A percentile compares a stretch with the other conserved stretches of the same genome.
Evolutionary conservation across 495 filamentous ascomycete species (phyloP).

Genomic region (Podospora anserina): DNA sequence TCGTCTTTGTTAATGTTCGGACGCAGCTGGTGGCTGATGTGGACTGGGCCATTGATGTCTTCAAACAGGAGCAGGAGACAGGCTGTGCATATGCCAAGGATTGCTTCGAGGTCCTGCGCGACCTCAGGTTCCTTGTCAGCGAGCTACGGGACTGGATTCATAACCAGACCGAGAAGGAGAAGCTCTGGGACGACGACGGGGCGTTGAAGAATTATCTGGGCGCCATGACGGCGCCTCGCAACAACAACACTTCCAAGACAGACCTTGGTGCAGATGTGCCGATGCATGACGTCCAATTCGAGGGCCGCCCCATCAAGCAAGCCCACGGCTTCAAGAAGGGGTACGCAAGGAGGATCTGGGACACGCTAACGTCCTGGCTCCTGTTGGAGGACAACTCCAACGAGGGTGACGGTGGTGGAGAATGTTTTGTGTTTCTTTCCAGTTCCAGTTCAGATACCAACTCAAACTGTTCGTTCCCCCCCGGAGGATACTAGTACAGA

Average conservation of each 20-base stretch:
- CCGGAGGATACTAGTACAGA: not conserved
- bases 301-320: not conserved
- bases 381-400: not conserved
- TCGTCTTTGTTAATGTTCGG: slow-evolving; percentile 31
- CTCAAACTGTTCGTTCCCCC: not conserved
- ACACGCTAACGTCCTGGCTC: not conserved
- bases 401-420: not conserved
- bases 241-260: not conserved
- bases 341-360: not conserved
- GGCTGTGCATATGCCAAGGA: slow-evolving; percentile 31
- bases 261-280: not conserved
- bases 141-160: slow-evolving; percentile 26
- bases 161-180: slow-evolving; percentile 18
- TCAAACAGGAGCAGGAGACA: slow-evolving; percentile 25
- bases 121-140: slow-evolving; percentile 24
- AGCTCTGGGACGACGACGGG: slow-evolving; percentile 4
- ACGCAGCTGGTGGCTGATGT: slow-evolving; percentile 26
- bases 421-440: not conserved
- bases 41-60: slow-evolving; percentile 30
- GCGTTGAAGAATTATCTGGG: not conserved
- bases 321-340: not conserved
- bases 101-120: slow-evolving; percentile 27
- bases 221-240: not conserved
- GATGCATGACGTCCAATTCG: not conserved
- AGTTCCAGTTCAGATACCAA: slow-evolving; percentile 9